phyloP scores from a whole-genome alignment of 2,329 filamentous ascomycete species.

The Grosmannia penicillata region DNA sequence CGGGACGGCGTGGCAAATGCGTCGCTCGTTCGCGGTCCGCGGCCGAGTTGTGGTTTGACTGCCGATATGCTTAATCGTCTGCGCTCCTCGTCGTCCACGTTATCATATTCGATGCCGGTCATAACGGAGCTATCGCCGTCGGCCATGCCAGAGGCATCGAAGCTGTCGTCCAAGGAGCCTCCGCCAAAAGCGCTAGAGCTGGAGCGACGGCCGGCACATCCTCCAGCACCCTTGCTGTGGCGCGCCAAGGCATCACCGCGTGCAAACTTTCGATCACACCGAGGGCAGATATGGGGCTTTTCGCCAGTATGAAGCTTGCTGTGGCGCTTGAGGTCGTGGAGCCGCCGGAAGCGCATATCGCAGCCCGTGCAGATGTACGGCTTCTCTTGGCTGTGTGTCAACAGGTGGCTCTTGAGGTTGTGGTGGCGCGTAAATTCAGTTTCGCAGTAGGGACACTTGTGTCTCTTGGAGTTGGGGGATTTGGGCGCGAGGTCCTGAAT shows the following conservation, averaged over 20 bases:
- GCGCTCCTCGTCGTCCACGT: constrained; percentile 43
- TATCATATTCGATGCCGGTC: constrained; percentile 40
- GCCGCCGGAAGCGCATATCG: constrained; percentile 75
- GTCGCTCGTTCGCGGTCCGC: constrained; percentile 24
- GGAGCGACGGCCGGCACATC: constrained; percentile 79
- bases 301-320: constrained; percentile 95
- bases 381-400: constrained; percentile 97
- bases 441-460: constrained; percentile 92
- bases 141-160: not conserved
- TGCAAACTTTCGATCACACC: constrained; percentile 89
- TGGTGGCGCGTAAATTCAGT: constrained; percentile 96
- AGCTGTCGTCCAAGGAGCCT: too few species aligned
- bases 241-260: constrained; percentile 87
- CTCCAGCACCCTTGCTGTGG: constrained; percentile 89
- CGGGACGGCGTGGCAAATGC: constrained; percentile 46
- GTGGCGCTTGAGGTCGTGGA: constrained; percentile 92
- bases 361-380: constrained; percentile 92
- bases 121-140: constrained; percentile 36
- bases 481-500: constrained; percentile 34
- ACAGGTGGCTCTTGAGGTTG: constrained; percentile 90
- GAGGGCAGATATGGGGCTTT: constrained; percentile 85
- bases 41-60: constrained; percentile 56
- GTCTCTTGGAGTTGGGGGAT: constrained; percentile 75
- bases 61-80: constrained; percentile 56
- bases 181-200: too few species aligned